Base-by-base conservation (phyloP, 148 eudicot genomes). In the Beta vulgaris region DNA sequence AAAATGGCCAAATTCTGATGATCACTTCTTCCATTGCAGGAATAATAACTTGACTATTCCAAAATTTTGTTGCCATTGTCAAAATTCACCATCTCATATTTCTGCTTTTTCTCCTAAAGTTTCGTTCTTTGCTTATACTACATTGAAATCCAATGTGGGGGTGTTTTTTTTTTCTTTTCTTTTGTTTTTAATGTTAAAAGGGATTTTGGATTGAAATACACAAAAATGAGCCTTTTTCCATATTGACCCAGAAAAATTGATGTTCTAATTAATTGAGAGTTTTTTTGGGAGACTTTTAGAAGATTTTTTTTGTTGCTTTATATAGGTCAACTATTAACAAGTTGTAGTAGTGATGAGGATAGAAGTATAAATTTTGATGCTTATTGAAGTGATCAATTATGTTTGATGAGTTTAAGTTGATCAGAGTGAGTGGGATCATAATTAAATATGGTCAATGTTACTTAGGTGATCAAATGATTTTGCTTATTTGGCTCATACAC, bases 1-100 rank as follows among this genome's bases (percentile, higher is more conserved):
- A n/a, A n/a, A n/a, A n/a, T n/a, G n/a, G n/a, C n/a, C n/a, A n/a
- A n/a, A n/a, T n/a, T n/a, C n/a, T n/a, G n/a, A n/a, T n/a, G n/a
- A 28, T 19, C 31, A 74, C 28, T 25, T 12, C 19, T 9, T 70
- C n/a, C 55, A 46, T 39, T 71, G 23, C 43, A 10, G 8, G 16
- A 69, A n/a, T n/a, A n/a, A 80, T n/a, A 36, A n/a, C 31, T 74
- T 63, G 21, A 39, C n/a, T n/a, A 4, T 75, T 55, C 40, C 75
- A 23, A 80, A 13, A 28, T n/a, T 65, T 62, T 62, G 23, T 55
- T 75, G 78, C 65, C 78, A 75, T 75, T 75, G 66, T 53, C 71
- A 62, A 18, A 80, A 63, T 40, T 71, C 71, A 39, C 59, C 74
- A 6, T 29, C 49, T 23, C 78, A 69, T 37, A 36, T 48, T 15